phyloP scores from a whole-genome alignment of 352 stramenopile species.

The Globisporangium cederbergense region DNA sequence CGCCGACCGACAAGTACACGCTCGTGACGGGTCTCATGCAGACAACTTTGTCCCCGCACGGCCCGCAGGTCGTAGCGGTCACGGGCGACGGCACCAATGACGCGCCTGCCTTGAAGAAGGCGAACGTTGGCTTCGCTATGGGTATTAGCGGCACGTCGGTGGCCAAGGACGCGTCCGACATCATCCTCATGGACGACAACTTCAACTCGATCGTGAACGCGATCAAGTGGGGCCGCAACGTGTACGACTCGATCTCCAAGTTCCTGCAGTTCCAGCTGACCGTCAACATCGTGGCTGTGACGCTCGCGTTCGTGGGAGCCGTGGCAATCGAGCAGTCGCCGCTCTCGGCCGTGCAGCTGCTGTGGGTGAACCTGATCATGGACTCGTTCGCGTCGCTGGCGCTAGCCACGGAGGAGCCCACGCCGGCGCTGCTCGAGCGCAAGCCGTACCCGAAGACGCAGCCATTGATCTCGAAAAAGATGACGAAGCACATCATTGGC shows the following conservation, averaged over 20 bases:
- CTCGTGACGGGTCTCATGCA: conserved; percentile 62
- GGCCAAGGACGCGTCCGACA: conserved; percentile 94
- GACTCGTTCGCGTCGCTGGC: conserved; percentile 94
- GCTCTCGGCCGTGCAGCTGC: conserved; percentile 93
- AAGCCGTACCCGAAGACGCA: conserved; percentile 89
- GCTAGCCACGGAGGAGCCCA: conserved; percentile 93
- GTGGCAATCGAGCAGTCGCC: conserved; percentile 60
- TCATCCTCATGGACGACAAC: conserved; percentile 95
- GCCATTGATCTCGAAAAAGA: conserved; percentile 90
- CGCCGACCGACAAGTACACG: conserved; percentile 66
- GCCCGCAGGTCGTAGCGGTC: conserved; percentile 91
- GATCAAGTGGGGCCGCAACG: conserved; percentile 94
- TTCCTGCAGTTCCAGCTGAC: conserved; percentile 97
- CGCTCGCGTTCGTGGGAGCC: conserved; percentile 87
- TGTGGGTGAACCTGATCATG: conserved; percentile 99
- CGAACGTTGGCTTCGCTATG: conserved; percentile 96
- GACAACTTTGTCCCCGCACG: conserved; percentile 46
- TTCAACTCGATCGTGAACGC: conserved; percentile 95
- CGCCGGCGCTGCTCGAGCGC: conserved; percentile 80
- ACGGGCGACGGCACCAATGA: conserved; percentile 97
- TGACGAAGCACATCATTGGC: conserved; percentile 93
- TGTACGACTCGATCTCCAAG: conserved; percentile 97
- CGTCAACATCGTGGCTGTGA: conserved; percentile 92
- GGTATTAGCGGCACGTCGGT: conserved; percentile 91
- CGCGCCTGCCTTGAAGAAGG: conserved; percentile 91